Evolutionary conservation across 768 basidiomycete genomes (phyloP), one percentile per base, ranked within the genome.

Genomic region (Suillus occidentalis): DNA sequence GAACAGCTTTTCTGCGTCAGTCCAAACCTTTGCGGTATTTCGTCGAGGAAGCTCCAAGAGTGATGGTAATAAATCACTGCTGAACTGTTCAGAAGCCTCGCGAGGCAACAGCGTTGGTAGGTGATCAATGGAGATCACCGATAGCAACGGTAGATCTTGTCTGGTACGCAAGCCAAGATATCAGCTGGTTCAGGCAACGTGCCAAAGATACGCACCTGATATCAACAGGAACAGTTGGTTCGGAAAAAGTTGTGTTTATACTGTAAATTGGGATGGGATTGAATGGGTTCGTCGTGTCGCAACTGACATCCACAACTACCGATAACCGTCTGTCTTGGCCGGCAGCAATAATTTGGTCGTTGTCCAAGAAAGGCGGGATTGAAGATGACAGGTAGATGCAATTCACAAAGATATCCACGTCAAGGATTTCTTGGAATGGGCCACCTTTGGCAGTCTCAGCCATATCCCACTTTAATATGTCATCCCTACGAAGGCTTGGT

Each of bases 381-480:
- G 82, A 75, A 20, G 89, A 86, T n/a, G 87, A 89, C 60, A 99
- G 89, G 78, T 99, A 99, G 76, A 99, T 99, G 84, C 97, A 99
- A 82, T 99, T 99, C 84, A 99, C 88, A 73, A 99, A 98, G 71
- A 99, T 88, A 79, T 99, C 97, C 67, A 95, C 97, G 67, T 94
- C 94, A 36, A 99, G 85, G 65, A 99, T 94, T 81, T 99, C 97
- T 55, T 85, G 77, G 82, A 98, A 99, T 0, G 97, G 97, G 2
- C 97, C 97, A 37, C 96, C 96, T 80, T 95, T 96, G 71, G 90
- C 91, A 8, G 97, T 99, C 81, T 99, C 97, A 2, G 83, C 91
- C 83, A 99, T 80, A 77, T 99, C 97, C 97, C 97, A 99, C 84
- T 98, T 96, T 79, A 94, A 34, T 72, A 99, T 97, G 74, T 99